Conservation (phyloP, 495 filamentous ascomycete genomes). For the Penicillium lividum region DNA sequence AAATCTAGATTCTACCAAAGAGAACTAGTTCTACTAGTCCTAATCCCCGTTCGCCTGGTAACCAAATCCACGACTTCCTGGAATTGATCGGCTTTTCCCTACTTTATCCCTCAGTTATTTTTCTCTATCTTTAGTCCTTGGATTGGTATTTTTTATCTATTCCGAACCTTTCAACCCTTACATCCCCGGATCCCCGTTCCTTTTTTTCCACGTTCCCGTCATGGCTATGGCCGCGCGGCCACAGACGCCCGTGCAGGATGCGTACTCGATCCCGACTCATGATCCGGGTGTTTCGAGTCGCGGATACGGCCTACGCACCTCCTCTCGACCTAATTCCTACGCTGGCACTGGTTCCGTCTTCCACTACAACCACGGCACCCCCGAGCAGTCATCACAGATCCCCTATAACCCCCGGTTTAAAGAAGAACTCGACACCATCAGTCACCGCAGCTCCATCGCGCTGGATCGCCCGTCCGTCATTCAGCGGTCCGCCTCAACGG, state of each 20-base stretch:
- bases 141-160: constrained; percentile 3
- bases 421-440: constrained; percentile 71
- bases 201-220: constrained; percentile 21
- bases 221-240: constrained; percentile 49
- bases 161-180: background rate
- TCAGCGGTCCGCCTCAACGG: constrained; percentile 53
- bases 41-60: constrained; percentile 30
- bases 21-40: constrained; percentile 1
- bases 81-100: background rate
- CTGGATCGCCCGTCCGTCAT: constrained; percentile 45
- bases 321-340: constrained; percentile 43
- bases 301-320: constrained; percentile 34
- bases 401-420: constrained; percentile 57
- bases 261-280: constrained; percentile 37
- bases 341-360: constrained; percentile 35
- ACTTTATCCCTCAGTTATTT: background rate
- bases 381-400: constrained; percentile 41
- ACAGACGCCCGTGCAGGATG: constrained; percentile 47
- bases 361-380: constrained; percentile 44
- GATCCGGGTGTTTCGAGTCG: constrained; percentile 27
- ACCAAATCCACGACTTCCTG: constrained; percentile 19
- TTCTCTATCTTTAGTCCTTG: background rate
- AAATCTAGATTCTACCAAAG: background rate
- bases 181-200: constrained; percentile 4
- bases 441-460: constrained; percentile 63